Base-by-base conservation (phyloP, 768 basidiomycete species). In the Tylopilus rubrobrunneus region DNA sequence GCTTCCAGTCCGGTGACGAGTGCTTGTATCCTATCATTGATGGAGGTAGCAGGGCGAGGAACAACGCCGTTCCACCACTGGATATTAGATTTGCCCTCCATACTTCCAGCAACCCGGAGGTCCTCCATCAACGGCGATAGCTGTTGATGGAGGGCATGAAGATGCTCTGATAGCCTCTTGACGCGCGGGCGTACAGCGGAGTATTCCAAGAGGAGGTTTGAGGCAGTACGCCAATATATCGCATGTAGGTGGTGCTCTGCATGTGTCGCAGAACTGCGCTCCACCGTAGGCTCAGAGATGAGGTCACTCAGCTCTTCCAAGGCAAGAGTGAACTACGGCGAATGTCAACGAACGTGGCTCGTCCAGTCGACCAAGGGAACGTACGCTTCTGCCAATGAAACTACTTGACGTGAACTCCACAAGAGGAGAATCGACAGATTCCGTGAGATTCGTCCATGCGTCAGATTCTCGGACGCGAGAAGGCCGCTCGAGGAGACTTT, bases 161-260 rank as follows among this genome's bases (percentile, higher is more conserved):
- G 12, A n/a, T 55, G 56, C 31, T 50, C 53, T 12, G 61, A 46
- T 4, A 68, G 12, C 31, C 34, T 53, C 49, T 49, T 56, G 15
- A 51, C 56, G 14, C 60, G 70, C 7, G 53, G 59, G 33, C 65
- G 63, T 15, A 62, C 60, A 27, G 66, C 67, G 5, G 68, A 66
- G 51, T 70, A 71, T 51, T 70, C 70, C 25, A 70, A 51, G 19
- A 71, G 61, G 15, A 70, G 64, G 40, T 66, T 70, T 5, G 70
- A 70, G 1, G 68, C 42, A 5, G 67, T 64, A 27, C 65, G 70
- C 58, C 57, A 64, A 46, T 59, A 69, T 45, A 71, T 60, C 4
- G 61, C 68, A 34, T 62, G 52, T 14, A 66, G 51, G 21, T 50
- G 58, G 19, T 42, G 17, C 1, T 49, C 33, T 39, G 33, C 45